These are phyloP conservation scores for Conticribra guillardii DNA, from an alignment of 108 stramenopile species.

Conservation along the genomic window DNA sequence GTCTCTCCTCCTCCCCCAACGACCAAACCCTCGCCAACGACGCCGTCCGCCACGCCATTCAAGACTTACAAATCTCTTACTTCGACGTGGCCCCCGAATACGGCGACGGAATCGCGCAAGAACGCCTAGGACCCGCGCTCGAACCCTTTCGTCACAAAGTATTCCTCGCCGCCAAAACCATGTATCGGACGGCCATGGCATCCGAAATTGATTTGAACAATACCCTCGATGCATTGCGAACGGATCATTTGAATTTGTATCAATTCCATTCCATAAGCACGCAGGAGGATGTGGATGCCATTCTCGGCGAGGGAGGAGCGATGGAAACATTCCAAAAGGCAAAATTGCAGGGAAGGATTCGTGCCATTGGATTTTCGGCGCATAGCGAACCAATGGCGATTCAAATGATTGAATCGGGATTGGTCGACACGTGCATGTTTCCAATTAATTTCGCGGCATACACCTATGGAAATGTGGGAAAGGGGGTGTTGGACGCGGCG, in stretches of 20 bases:
- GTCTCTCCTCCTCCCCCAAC: not conserved
- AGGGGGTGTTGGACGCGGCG: conserved; percentile 41
- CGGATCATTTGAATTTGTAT: conserved; percentile 47
- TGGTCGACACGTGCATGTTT: conserved; percentile 52
- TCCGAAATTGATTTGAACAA: conserved; percentile 38
- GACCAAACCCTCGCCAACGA: conserved; percentile 40
- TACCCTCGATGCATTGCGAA: conserved; percentile 34
- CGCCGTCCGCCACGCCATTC: conserved; percentile 30
- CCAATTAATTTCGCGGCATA: conserved; percentile 49
- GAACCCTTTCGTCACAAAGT: conserved; percentile 26
- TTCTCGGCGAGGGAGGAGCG: conserved; percentile 38
- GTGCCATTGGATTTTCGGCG: conserved; percentile 47
- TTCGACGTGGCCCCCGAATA: conserved; percentile 56
- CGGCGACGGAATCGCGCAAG: conserved; percentile 48
- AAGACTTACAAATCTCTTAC: conserved; percentile 40
- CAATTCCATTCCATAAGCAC: conserved; percentile 55
- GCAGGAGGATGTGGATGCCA: conserved; percentile 30
- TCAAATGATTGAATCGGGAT: conserved; percentile 41
- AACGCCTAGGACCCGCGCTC: conserved; percentile 38
- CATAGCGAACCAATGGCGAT: conserved; percentile 46
- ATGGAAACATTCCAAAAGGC: conserved; percentile 48
- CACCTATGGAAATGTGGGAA: conserved; percentile 43
- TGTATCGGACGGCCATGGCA: conserved; percentile 28
- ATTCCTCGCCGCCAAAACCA: conserved; percentile 52
- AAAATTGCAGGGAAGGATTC: conserved; percentile 22